These are phyloP conservation scores for Gossypium lobatum DNA, from an alignment of 441 rosid species.

Conservation along the genomic window DNA sequence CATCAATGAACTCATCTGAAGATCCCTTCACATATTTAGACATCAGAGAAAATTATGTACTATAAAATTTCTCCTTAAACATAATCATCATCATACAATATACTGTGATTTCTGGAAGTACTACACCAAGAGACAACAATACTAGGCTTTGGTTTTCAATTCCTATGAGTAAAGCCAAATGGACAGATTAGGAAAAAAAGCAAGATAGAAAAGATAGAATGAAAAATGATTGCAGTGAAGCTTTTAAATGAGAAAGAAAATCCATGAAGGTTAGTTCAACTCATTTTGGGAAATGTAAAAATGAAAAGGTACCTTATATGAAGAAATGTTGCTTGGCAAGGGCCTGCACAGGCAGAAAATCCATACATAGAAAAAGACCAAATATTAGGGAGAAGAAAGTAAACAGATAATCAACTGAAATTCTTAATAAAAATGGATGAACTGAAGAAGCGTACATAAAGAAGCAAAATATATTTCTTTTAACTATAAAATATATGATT, in stretches of 20 bases:
- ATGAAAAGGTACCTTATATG: conserved; percentile 65
- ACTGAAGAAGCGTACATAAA: not conserved
- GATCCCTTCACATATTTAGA: conserved; percentile 73
- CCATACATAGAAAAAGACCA: not conserved
- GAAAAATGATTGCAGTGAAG: not conserved
- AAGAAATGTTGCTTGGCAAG: conserved; percentile 78
- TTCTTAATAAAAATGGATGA: not conserved
- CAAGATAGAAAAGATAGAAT: not conserved
- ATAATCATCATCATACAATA: not conserved
- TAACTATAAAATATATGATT: not conserved
- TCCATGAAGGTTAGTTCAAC: conserved; percentile 1
- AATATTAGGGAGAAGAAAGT: conserved; percentile 2
- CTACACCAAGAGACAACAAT: not conserved
- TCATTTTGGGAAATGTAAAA: conserved; percentile 8
- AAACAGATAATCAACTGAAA: not conserved
- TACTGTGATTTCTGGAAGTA: not conserved
- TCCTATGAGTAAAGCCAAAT: not conserved
- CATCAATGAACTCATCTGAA: conserved; percentile 91
- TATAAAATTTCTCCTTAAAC: not conserved
- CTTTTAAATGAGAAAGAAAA: not conserved
- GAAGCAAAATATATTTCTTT: not conserved
- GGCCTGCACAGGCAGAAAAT: conserved; percentile 48
- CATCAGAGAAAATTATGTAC: conserved; percentile 25
- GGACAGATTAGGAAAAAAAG: not conserved
- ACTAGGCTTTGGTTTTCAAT: not conserved